Conservation (phyloP, 495 filamentous ascomycete species). For the Beverwykella pulmonaria region DNA sequence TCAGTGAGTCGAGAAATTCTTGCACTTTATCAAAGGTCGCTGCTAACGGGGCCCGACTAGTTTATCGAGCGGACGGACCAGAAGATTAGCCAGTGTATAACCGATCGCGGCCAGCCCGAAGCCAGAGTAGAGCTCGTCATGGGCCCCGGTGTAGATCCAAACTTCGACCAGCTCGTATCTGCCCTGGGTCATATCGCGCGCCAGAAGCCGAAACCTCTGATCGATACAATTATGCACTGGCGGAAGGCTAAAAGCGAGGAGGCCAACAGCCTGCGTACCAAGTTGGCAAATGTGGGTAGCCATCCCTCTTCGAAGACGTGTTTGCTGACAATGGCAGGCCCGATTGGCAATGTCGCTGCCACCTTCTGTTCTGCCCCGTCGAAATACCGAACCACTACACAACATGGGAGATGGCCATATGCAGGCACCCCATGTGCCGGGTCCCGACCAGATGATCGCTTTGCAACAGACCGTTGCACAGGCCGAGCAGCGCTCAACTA, state of each 20-base stretch:
- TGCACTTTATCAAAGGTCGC: background rate
- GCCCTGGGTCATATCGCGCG: slow-evolving; percentile 92
- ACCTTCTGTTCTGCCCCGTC: slow-evolving; percentile 32
- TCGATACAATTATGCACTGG: slow-evolving; percentile 97
- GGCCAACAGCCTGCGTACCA: slow-evolving; percentile 62
- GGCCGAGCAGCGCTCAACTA: slow-evolving; percentile 82
- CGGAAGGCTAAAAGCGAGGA: slow-evolving; percentile 91
- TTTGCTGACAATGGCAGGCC: slow-evolving; percentile 18
- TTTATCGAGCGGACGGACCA: slow-evolving; percentile 86
- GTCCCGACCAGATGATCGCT: slow-evolving; percentile 24
- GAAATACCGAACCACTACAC: slow-evolving; percentile 37
- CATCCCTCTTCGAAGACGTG: slow-evolving; percentile 1
- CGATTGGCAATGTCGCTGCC: slow-evolving; percentile 30
- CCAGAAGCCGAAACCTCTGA: slow-evolving; percentile 90
- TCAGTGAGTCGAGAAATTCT: slow-evolving; percentile 58
- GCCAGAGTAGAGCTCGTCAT: slow-evolving; percentile 84
- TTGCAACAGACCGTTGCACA: slow-evolving; percentile 68
- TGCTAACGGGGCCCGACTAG: slow-evolving; percentile 47
- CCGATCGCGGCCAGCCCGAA: slow-evolving; percentile 71
- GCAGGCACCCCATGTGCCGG: background rate
- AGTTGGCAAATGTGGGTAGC: slow-evolving; percentile 63
- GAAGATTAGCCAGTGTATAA: slow-evolving; percentile 84
- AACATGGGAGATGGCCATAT: slow-evolving; percentile 24
- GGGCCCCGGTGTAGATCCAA: slow-evolving; percentile 81
- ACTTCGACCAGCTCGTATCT: slow-evolving; percentile 93